A percentile compares a stretch with the other conserved stretches of the same genome.
Conservation (phyloP, 257 asterid species). For the Ocimum tenuiflorum region DNA sequence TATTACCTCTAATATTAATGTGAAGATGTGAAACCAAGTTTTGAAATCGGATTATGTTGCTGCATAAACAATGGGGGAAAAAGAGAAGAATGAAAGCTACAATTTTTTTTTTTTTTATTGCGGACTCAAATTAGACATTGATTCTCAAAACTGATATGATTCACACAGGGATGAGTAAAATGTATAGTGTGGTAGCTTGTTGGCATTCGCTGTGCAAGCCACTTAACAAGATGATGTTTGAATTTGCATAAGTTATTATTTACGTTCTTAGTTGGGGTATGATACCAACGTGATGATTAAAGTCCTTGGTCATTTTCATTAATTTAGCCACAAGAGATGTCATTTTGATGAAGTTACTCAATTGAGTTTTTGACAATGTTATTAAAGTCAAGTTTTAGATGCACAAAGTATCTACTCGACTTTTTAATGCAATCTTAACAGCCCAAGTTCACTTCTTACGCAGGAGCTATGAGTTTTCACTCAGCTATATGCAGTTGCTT, state of each 20-base stretch:
- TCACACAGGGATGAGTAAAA: background rate
- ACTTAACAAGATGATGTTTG: background rate
- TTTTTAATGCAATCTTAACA: slow-evolving; percentile 7
- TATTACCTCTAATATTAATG: background rate
- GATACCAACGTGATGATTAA: background rate
- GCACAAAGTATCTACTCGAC: background rate
- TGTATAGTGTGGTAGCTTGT: background rate
- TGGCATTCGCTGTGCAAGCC: background rate
- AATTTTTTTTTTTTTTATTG: background rate
- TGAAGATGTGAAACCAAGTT: background rate
- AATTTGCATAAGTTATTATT: background rate
- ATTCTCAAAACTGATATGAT: background rate
- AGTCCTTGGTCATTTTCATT: background rate
- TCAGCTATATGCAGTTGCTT: background rate
- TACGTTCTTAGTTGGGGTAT: background rate
- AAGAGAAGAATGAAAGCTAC: too few species aligned
- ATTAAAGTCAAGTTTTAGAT: background rate
- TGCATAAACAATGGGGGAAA: background rate
- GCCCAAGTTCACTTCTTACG: background rate
- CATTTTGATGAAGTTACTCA: too few species aligned
- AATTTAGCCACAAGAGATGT: background rate
- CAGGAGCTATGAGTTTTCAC: background rate
- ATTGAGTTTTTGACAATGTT: background rate
- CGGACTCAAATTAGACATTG: background rate
- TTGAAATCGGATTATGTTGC: background rate